Evolutionary conservation across 2,329 filamentous ascomycete species (phyloP).

Genomic region (Colletotrichum phormii): DNA sequence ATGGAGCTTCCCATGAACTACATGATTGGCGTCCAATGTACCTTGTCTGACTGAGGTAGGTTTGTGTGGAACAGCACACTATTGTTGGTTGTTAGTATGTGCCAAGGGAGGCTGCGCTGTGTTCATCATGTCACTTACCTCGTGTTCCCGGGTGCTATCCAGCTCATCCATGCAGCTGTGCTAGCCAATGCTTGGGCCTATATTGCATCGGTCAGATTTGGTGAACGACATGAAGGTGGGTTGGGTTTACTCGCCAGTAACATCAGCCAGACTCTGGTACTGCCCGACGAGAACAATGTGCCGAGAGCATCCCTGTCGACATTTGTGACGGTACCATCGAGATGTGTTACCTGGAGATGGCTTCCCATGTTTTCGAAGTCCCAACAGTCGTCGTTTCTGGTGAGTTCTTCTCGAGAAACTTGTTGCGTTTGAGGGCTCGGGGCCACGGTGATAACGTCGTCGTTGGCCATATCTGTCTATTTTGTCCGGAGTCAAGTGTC

Average conservation of each 20-base stretch:
- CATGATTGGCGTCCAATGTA: conserved; percentile 48
- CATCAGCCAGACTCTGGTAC: neutral
- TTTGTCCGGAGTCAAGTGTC: neutral
- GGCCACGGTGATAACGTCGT: neutral
- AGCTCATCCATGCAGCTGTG: conserved; percentile 45
- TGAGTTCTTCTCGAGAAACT: neutral
- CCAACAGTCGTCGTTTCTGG: neutral
- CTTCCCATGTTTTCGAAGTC: neutral
- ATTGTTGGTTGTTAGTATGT: conserved; percentile 35
- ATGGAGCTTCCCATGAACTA: conserved; percentile 53
- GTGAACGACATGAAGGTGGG: neutral
- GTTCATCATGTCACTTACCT: conserved; percentile 39
- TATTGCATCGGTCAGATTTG: neutral
- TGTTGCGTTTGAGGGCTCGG: neutral
- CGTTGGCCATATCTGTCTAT: neutral
- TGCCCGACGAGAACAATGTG: neutral
- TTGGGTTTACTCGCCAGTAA: neutral
- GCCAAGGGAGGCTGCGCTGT: neutral
- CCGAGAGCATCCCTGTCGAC: neutral
- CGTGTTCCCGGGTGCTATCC: conserved; percentile 50
- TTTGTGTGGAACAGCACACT: conserved; percentile 46
- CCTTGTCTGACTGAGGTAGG: conserved; percentile 45
- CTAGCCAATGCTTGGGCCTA: neutral
- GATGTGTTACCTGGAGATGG: neutral
- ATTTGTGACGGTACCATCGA: neutral